Percentiles rank a stretch among this genome's conserved stretches.
These are phyloP conservation scores for Geotrichum reessii DNA, from an alignment of 1,139 yeast species.

Conservation along the genomic window DNA sequence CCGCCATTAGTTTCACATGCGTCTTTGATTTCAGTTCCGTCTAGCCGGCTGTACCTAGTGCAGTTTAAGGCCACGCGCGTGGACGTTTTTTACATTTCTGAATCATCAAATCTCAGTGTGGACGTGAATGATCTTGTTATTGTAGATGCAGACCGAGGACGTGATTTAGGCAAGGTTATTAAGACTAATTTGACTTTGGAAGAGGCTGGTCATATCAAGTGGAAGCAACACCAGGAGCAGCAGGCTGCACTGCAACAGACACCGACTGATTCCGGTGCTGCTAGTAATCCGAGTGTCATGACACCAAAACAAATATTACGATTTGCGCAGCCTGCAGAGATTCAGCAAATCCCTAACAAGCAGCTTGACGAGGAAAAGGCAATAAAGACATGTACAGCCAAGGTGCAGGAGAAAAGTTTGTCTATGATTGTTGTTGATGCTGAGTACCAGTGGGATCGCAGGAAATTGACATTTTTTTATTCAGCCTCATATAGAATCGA, in stretches of 20 bases:
- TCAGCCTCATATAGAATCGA: conserved; percentile 79
- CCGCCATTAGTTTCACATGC: conserved; percentile 16
- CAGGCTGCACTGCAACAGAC: conserved; percentile 50
- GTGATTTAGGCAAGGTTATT: conserved; percentile 78
- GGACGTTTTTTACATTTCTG: conserved; percentile 72
- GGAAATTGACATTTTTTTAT: conserved; percentile 88
- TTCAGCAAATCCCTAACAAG: conserved; percentile 54
- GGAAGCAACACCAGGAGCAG: conserved; percentile 72
- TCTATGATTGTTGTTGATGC: conserved; percentile 58
- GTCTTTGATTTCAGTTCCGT: conserved; percentile 27
- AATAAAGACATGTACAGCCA: conserved; percentile 52
- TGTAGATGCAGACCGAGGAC: conserved; percentile 96
- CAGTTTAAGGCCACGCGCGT: conserved; percentile 82
- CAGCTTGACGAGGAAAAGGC: conserved; percentile 70
- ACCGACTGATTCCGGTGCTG: conserved; percentile 25
- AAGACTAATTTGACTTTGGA: conserved; percentile 62
- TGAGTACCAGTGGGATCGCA: conserved; percentile 92
- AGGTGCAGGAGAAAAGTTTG: conserved; percentile 46
- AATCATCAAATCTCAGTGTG: conserved; percentile 46
- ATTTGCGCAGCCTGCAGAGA: conserved; percentile 58
- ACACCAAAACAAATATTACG: conserved; percentile 72
- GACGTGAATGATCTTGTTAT: conserved; percentile 74
- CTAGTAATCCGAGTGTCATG: conserved; percentile 10
- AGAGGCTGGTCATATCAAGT: conserved; percentile 76
- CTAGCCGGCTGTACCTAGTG: conserved; percentile 53